These are phyloP conservation scores for Fusarium sp. DNA, from an alignment of 2,329 filamentous ascomycete species.

Conservation along the genomic window DNA sequence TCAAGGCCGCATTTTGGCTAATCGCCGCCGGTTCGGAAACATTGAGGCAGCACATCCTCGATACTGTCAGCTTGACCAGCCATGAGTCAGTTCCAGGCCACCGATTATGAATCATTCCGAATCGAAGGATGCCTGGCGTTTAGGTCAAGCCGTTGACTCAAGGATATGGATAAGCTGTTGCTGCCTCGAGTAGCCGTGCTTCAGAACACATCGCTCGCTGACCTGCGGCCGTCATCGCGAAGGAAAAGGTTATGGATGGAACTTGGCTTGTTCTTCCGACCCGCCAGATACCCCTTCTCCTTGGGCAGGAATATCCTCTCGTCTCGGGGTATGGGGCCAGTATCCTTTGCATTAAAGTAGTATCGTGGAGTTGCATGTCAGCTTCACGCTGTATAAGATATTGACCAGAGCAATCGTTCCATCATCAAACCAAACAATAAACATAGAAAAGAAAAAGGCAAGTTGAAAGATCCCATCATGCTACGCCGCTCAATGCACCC, in stretches of 20 bases:
- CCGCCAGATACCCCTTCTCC: background rate
- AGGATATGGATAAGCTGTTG: slow-evolving; percentile 28
- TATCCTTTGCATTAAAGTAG: background rate
- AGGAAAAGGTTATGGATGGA: background rate
- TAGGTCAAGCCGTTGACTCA: background rate
- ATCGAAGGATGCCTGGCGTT: slow-evolving; percentile 16
- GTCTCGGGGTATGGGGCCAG: background rate
- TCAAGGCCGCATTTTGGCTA: background rate
- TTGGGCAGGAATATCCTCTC: background rate
- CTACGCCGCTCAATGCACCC: slow-evolving; percentile 45
- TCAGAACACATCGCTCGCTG: too few relatives aligned
- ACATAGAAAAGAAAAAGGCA: slow-evolving; percentile 18
- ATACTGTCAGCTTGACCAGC: too few relatives aligned
- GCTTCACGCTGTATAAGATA: slow-evolving; percentile 29
- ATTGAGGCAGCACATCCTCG: slow-evolving; percentile 9
- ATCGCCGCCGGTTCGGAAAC: slow-evolving; percentile 17
- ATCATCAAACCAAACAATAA: slow-evolving; percentile 27
- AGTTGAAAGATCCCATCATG: background rate
- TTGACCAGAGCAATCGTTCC: slow-evolving; percentile 35
- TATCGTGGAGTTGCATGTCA: slow-evolving; percentile 31
- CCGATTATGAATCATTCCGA: slow-evolving; percentile 31
- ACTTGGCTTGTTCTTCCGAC: too few relatives aligned
- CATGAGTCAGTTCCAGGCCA: too few relatives aligned
- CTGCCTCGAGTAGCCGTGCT: background rate
- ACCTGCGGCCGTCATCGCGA: background rate